Conservation (phyloP, 164 flowering plant species). For the Vitis rotundifolia region DNA sequence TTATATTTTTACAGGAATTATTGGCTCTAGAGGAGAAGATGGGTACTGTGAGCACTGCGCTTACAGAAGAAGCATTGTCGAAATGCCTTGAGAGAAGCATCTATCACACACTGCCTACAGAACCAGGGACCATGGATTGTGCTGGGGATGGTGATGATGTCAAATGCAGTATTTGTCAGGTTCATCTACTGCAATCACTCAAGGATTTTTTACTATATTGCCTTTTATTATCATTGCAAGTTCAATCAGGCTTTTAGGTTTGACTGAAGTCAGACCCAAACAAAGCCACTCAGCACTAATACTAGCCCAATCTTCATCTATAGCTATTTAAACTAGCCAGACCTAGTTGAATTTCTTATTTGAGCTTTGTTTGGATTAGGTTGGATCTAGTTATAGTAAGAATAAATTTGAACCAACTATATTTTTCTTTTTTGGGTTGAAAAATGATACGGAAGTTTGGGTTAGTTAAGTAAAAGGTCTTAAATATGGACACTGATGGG, state of each 20-base stretch:
- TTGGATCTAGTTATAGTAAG: neutral
- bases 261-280: neutral
- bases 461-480: too few species aligned
- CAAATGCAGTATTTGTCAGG: constrained; percentile 99
- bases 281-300: neutral
- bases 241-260: neutral
- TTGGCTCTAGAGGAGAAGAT: constrained; percentile 90
- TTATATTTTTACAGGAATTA: constrained; percentile 57
- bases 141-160: constrained; percentile 43
- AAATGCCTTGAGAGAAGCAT: constrained; percentile 57
- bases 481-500: too few species aligned
- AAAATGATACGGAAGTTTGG: too few species aligned
- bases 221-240: too few species aligned
- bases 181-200: constrained; percentile 14
- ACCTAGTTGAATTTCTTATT: neutral
- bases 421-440: too few species aligned
- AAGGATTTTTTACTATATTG: neutral
- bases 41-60: constrained; percentile 94
- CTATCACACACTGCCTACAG: constrained; percentile 30
- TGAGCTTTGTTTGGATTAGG: neutral
- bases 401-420: neutral
- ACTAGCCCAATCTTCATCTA: neutral
- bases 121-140: constrained; percentile 9
- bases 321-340: neutral
- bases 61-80: constrained; percentile 69